These are phyloP conservation scores for Erigeron philadelphicus DNA, from an alignment of 140 eudicot species.

Conservation along the genomic window DNA sequence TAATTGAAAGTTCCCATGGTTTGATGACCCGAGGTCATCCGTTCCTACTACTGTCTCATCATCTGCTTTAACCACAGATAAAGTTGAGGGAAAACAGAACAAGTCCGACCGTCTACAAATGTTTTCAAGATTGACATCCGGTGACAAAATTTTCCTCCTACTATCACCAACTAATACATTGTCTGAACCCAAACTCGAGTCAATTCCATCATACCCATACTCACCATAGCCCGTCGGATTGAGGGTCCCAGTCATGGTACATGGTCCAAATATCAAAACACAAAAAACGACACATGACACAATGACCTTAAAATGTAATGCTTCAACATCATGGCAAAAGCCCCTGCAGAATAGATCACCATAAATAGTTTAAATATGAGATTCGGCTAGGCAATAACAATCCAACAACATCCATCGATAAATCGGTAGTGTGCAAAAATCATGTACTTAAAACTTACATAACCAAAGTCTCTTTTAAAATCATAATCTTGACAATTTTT, in stretches of 20 bases:
- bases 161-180: conserved; percentile 34
- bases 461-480: not conserved
- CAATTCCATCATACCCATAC: conserved; percentile 33
- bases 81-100: conserved; percentile 74
- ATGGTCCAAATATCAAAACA: conserved; percentile 43
- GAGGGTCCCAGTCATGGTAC: conserved; percentile 37
- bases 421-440: not conserved
- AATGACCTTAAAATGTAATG: conserved; percentile 38
- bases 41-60: conserved; percentile 21
- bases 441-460: not conserved
- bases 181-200: conserved; percentile 28
- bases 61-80: conserved; percentile 34
- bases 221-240: conserved; percentile 36
- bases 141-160: conserved; percentile 20
- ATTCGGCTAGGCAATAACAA: not conserved
- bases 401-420: not conserved
- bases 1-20: conserved; percentile 39
- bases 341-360: conserved; percentile 41
- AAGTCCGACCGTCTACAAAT: conserved; percentile 44
- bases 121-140: conserved; percentile 35
- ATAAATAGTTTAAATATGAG: not conserved
- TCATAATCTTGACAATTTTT: not conserved
- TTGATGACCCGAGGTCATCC: conserved; percentile 40
- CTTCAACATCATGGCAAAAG: conserved; percentile 34
- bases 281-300: conserved; percentile 37